phyloP scores from a whole-genome alignment of 2,329 filamentous ascomycete species.

The Fusarium albidum region DNA sequence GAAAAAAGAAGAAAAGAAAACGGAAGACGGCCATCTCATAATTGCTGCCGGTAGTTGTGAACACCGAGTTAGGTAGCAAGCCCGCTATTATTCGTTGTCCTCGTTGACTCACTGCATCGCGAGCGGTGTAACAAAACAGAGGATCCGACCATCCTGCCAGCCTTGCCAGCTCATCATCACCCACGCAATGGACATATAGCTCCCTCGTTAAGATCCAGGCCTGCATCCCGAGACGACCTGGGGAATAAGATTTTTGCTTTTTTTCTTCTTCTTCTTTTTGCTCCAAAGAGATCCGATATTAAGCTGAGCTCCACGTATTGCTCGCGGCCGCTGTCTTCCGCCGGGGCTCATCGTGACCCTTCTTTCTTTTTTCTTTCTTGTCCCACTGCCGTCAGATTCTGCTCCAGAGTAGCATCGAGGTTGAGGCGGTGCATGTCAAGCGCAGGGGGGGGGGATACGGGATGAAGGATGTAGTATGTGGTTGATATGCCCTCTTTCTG shows the following conservation, averaged over 20 bases:
- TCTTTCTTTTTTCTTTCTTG: neutral
- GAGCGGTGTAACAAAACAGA: slow-evolving; percentile 2
- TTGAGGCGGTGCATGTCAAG: slow-evolving; percentile 20
- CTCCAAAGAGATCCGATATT: neutral
- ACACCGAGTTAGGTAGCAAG: slow-evolving; percentile 1
- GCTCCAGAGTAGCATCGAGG: slow-evolving; percentile 20
- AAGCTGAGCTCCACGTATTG: slow-evolving; percentile 8
- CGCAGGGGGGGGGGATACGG: slow-evolving; percentile 19
- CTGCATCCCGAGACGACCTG: slow-evolving; percentile 10
- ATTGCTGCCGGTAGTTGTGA: neutral
- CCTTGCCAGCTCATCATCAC: slow-evolving; percentile 32
- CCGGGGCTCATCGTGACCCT: slow-evolving; percentile 18
- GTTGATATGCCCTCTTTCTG: too few relatives aligned
- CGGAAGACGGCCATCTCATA: neutral
- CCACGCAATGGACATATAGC: slow-evolving; percentile 23
- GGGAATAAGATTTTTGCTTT: neutral
- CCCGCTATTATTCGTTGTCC: slow-evolving; percentile 1
- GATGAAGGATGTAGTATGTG: too few relatives aligned
- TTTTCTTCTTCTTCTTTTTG: too few relatives aligned
- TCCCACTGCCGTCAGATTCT: slow-evolving; percentile 5
- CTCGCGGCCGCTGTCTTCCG: slow-evolving; percentile 6
- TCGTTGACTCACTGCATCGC: slow-evolving; percentile 2
- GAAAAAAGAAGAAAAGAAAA: neutral
- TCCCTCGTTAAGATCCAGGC: slow-evolving; percentile 27
- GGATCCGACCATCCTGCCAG: slow-evolving; percentile 11